Percentiles rank a stretch among this genome's conserved stretches.
phyloP scores from a whole-genome alignment of 192 early-diverging fungal species.

The Entomortierella parvispora region DNA sequence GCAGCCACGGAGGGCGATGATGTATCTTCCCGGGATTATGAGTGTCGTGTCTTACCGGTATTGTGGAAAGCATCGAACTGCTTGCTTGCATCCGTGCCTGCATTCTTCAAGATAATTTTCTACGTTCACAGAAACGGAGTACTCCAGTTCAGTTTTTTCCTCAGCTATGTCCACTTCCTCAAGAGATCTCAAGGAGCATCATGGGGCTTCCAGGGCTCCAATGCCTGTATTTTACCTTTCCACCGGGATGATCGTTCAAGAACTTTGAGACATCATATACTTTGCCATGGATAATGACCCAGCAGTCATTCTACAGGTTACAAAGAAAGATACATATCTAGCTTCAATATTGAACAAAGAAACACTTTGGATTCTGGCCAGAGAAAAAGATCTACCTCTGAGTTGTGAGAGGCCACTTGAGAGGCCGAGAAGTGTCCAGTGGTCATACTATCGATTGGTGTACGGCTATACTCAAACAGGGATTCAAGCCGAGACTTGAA shows the following conservation, averaged over 20 bases:
- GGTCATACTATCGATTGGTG: conserved; percentile 25
- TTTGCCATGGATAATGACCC: conserved; percentile 71
- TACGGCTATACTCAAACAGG: conserved; percentile 21
- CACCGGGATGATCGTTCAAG: conserved; percentile 68
- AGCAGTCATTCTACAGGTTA: conserved; percentile 48
- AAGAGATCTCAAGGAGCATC: too few relatives aligned
- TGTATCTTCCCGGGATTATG: neutral
- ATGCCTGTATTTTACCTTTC: conserved; percentile 39
- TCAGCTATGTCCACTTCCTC: too few relatives aligned
- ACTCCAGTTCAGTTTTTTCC: neutral
- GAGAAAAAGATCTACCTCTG: too few relatives aligned
- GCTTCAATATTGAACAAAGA: too few relatives aligned
- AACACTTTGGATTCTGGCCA: too few relatives aligned
- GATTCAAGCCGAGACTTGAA: conserved; percentile 48
- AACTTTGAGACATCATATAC: conserved; percentile 71
- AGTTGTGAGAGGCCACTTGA: conserved; percentile 39
- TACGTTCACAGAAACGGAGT: conserved; percentile 24
- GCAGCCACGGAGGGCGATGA: too few relatives aligned
- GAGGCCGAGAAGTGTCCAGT: conserved; percentile 29
- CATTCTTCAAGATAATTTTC: conserved; percentile 80
- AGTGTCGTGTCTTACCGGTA: conserved; percentile 13
- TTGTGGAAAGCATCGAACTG: conserved; percentile 91
- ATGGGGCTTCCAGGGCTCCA: neutral
- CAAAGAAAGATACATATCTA: neutral
- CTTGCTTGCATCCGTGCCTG: conserved; percentile 85